phyloP scores from a whole-genome alignment of 345 rosid genomes.

The Bretschneidera sinensis region DNA sequence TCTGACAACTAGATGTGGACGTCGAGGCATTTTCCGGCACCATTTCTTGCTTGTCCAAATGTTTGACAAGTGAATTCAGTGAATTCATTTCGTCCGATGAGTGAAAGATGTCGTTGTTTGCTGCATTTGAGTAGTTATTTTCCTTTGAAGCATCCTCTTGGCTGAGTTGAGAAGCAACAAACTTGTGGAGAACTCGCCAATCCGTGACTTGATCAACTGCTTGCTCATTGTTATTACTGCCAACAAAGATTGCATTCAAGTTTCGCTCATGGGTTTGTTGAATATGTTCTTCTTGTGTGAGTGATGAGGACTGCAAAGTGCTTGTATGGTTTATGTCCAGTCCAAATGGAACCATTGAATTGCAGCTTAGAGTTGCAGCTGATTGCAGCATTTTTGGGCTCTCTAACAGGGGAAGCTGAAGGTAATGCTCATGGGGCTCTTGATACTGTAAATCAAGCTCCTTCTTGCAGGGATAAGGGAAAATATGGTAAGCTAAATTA shows the following conservation, averaged over 20 bases:
- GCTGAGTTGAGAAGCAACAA: constrained; percentile 74
- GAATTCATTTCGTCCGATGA: constrained; percentile 22
- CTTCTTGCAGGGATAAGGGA: constrained; percentile 52
- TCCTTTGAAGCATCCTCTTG: constrained; percentile 46
- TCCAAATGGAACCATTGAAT: constrained; percentile 23
- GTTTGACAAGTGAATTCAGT: constrained; percentile 18
- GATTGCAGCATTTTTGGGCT: constrained; percentile 50
- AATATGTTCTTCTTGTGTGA: constrained; percentile 33
- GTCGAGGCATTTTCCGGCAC: constrained; percentile 33
- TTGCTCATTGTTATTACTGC: constrained; percentile 17
- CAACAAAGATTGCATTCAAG: constrained; percentile 16
- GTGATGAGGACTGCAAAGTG: constrained; percentile 28
- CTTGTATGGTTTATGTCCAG: constrained; percentile 38
- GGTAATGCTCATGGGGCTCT: constrained; percentile 42
- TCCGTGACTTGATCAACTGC: constrained; percentile 49
- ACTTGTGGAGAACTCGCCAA: constrained; percentile 73
- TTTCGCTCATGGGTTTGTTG: constrained; percentile 25
- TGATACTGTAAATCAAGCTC: constrained; percentile 45
- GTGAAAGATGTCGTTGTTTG: constrained; percentile 12
- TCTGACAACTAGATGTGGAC: constrained; percentile 35
- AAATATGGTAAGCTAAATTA: constrained; percentile 32
- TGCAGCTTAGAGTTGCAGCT: constrained; percentile 25
- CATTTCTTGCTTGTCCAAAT: constrained; percentile 32
- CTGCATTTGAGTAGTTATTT: constrained; percentile 17
- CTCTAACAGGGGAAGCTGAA: constrained; percentile 74